Base-by-base conservation (phyloP, 2,329 filamentous ascomycete genomes). In the Aureobasidium melanogenum region DNA sequence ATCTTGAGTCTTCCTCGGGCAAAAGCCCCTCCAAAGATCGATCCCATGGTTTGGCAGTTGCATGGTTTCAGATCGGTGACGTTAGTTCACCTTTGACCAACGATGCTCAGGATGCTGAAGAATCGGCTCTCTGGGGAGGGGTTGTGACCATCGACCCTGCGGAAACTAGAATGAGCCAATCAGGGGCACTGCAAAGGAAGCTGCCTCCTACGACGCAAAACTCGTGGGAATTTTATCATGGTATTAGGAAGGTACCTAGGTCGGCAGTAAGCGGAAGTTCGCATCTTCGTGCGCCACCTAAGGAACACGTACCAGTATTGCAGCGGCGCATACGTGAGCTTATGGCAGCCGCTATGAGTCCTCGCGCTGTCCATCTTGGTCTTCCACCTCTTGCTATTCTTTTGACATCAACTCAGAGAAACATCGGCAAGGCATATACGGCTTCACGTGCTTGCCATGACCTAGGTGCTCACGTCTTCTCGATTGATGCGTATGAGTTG, bases 401-500 rank as follows among this genome's bases (percentile, higher is more conserved):
- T 3, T 78, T 99, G 7, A 89, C 89, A 1, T 97, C 94, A 1
- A 95, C 91, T 2, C 94, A 99, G 73, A 85, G 94, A 47, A 89
- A 90, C 63, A 96, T 97, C 67, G 94, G 94, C 54, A 99, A 99
- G 73, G 81, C 89, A n/a, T 88, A 87, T 2, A 76, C 91, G 24
- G 90, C 90, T 0, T 81, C 79, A 1, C 83, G 84, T 46, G 91
- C 92, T 5, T 96, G 91, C 72, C 83, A 88, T 2, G 93, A 97
- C 68, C 87, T 97, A 64, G 94, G 94, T 3, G 79, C 97, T 17
- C 94, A 99, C 72, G 88, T 86, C 0, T 97, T 96, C 71, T 76
- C 84, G 0, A 89, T 99, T 57, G 91, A 97, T 72, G 89, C 90
- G 0, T 96, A 96, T 69, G 94, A 99, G 68, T 90, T 99, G 44